These are phyloP conservation scores for Podaxis sp. DNA, from an alignment of 768 basidiomycete genomes.

Conservation along the genomic window DNA sequence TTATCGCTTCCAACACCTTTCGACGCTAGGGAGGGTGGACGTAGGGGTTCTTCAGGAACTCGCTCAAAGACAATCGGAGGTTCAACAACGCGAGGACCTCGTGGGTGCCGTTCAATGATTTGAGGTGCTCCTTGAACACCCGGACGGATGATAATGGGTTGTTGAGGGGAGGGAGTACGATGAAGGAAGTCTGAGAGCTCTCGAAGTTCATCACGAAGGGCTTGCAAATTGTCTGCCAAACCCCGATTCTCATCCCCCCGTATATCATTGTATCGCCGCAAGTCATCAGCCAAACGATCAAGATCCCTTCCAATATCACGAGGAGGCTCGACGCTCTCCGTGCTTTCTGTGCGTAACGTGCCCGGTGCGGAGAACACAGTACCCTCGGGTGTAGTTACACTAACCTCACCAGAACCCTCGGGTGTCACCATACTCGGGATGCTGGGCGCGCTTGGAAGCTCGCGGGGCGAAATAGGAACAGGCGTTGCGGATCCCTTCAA, in stretches of 20 bases:
- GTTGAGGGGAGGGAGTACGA: slow-evolving; percentile 35
- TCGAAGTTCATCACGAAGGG: slow-evolving; percentile 67
- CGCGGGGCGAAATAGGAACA: slow-evolving; percentile 19
- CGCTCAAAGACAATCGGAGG: slow-evolving; percentile 1
- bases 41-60: slow-evolving; percentile 4
- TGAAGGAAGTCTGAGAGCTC: slow-evolving; percentile 61
- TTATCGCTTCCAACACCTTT: slow-evolving; percentile 46
- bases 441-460: slow-evolving; percentile 17
- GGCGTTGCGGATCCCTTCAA: slow-evolving; percentile 20
- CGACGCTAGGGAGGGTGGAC: slow-evolving; percentile 29
- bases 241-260: slow-evolving; percentile 66
- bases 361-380: slow-evolving; percentile 16
- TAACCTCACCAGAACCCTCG: slow-evolving; percentile 36
- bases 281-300: slow-evolving; percentile 52
- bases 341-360: slow-evolving; percentile 35
- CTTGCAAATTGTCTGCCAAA: slow-evolving; percentile 64
- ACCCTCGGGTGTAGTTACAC: slow-evolving; percentile 40
- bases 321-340: slow-evolving; percentile 37
- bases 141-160: slow-evolving; percentile 19
- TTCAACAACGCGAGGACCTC: not conserved
- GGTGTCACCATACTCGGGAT: slow-evolving; percentile 26
- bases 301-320: slow-evolving; percentile 51
- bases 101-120: not conserved
- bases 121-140: slow-evolving; percentile 4
- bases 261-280: slow-evolving; percentile 52